phyloP scores from a whole-genome alignment of 129 eudicot genomes.

The Chrysanthemum seticuspe region DNA sequence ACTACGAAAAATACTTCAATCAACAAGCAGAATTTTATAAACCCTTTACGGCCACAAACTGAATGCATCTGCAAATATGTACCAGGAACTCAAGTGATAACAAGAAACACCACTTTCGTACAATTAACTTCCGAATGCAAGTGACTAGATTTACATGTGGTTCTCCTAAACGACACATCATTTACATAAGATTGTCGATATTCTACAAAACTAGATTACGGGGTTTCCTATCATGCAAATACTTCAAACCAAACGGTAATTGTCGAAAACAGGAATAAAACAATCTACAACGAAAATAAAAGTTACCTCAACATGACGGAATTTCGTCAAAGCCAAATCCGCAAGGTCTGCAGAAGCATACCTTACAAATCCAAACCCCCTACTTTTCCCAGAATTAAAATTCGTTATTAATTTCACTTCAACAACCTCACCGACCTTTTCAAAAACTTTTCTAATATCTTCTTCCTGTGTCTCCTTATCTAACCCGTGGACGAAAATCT shows the following conservation, averaged over 20 bases:
- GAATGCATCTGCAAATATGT: too few relatives aligned
- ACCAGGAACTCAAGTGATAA: too few relatives aligned
- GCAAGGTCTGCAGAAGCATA: conserved; percentile 61
- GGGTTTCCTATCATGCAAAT: conserved; percentile 5
- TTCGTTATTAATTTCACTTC: conserved; percentile 52
- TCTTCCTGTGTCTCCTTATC: conserved; percentile 58
- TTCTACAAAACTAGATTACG: background rate
- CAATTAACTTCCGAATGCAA: background rate
- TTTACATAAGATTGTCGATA: background rate
- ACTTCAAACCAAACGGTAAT: conserved; percentile 12
- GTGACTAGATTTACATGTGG: conserved; percentile 2
- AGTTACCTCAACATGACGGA: conserved; percentile 59
- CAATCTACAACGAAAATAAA: background rate
- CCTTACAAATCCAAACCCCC: conserved; percentile 63
- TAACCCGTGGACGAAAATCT: conserved; percentile 75
- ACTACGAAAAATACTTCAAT: background rate
- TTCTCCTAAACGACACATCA: background rate
- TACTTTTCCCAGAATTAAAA: conserved; percentile 42
- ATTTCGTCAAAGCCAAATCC: conserved; percentile 52
- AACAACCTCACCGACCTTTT: conserved; percentile 44
- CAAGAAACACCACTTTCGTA: background rate
- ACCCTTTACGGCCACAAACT: background rate
- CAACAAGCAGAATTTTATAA: background rate
- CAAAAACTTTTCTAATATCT: conserved; percentile 62
- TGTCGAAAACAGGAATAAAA: background rate